These are phyloP conservation scores for Pseudotsuga menziesii DNA, from an alignment of 75 land plant genomes.

Conservation along the genomic window DNA sequence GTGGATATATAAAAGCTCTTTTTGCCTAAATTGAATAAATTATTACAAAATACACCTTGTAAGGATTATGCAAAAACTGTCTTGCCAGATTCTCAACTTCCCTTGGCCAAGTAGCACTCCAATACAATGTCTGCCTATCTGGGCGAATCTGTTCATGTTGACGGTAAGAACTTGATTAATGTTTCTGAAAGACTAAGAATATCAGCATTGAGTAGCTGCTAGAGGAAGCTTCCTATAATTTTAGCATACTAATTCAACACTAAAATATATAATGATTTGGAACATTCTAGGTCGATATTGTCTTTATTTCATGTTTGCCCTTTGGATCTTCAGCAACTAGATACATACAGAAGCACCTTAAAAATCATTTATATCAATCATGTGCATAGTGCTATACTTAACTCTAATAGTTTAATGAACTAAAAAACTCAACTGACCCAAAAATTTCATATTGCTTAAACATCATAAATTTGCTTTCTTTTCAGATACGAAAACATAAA, in stretches of 20 bases:
- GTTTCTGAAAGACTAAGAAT: too few species aligned
- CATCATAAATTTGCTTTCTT: neutral
- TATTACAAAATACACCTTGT: constrained; percentile 43
- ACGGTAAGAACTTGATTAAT: neutral
- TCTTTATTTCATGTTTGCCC: too few species aligned
- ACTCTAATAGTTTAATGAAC: neutral
- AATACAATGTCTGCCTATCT: constrained; percentile 83
- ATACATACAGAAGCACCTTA: too few species aligned
- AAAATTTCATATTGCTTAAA: neutral
- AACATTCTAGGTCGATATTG: too few species aligned
- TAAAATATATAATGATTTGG: too few species aligned
- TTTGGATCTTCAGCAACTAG: too few species aligned
- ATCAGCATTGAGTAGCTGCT: too few species aligned
- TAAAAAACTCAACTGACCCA: neutral
- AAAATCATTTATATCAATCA: too few species aligned
- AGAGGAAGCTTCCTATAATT: too few species aligned
- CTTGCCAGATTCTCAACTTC: constrained; percentile 80
- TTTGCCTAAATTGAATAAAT: neutral
- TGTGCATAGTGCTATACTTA: too few species aligned
- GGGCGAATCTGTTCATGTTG: constrained; percentile 70
- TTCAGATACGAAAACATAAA: neutral
- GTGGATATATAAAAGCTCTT: neutral
- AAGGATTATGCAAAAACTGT: constrained; percentile 70
- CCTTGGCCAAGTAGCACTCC: constrained; percentile 97
- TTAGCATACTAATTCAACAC: too few species aligned